phyloP scores from a whole-genome alignment of 257 asterid genomes.

The Solanum pimpinellifolium region DNA sequence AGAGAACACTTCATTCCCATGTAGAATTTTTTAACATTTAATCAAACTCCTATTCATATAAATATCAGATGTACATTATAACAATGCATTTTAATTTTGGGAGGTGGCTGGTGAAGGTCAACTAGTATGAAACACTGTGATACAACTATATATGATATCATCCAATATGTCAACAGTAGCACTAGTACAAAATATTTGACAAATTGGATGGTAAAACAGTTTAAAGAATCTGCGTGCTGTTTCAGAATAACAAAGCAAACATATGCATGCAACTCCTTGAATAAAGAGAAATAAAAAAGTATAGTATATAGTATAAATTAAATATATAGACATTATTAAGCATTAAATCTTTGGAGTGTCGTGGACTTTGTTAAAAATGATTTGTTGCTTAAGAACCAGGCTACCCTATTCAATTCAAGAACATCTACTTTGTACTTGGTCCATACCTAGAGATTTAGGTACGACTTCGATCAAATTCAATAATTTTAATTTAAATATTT shows the following conservation, averaged over 20 bases:
- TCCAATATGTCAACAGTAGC: not conserved
- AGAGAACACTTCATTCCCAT: accelerated
- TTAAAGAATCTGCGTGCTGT: slow-evolving; percentile 17
- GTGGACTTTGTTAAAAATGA: not conserved
- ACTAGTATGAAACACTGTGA: not conserved
- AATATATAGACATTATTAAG: not conserved
- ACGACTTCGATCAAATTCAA: accelerated
- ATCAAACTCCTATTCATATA: not conserved
- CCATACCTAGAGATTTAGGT: not conserved
- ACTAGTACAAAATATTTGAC: not conserved
- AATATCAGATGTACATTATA: not conserved
- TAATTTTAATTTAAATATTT: not conserved
- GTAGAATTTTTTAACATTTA: accelerated
- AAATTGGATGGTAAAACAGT: slow-evolving; percentile 5
- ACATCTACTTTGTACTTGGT: not conserved
- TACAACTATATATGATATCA: not conserved
- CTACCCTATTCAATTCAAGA: not conserved
- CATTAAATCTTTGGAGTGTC: not conserved
- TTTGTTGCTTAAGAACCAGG: slow-evolving; percentile 25
- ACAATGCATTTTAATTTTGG: not conserved
- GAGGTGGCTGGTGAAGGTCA: not conserved
- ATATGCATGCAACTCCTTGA: slow-evolving; percentile 13
- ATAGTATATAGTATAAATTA: not conserved
- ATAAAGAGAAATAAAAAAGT: not conserved
- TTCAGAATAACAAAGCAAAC: slow-evolving; percentile 1